Conservation (phyloP, 164 flowering plant species). For the Vitis vinifera region ASM3070453v1 NC_081805.1:24824501-24825000, state of each 20-base stretch:
- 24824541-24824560: constrained; percentile 20
- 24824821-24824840: constrained; percentile 22
- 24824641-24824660: not conserved
- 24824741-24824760: constrained; percentile 16
- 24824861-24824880: too few species aligned
- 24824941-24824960: too few species aligned
- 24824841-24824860: constrained; percentile 17
- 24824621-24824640: constrained; percentile 18
- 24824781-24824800: not conserved
- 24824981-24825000: too few species aligned
- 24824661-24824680: constrained; percentile 8
- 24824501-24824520: not conserved
- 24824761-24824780: constrained; percentile 13
- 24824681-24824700: constrained; percentile 24
- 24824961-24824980: too few species aligned
- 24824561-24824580: constrained; percentile 9
- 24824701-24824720: not conserved
- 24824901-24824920: too few species aligned
- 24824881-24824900: too few species aligned
- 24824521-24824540: constrained; percentile 27
- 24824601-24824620: constrained; percentile 29
- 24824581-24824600: not conserved
- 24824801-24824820: constrained; percentile 5
- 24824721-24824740: constrained; percentile 11
- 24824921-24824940: too few species aligned